Conservation (phyloP, 305 asterid genomes). For the Fraxinus platypoda region DNA sequence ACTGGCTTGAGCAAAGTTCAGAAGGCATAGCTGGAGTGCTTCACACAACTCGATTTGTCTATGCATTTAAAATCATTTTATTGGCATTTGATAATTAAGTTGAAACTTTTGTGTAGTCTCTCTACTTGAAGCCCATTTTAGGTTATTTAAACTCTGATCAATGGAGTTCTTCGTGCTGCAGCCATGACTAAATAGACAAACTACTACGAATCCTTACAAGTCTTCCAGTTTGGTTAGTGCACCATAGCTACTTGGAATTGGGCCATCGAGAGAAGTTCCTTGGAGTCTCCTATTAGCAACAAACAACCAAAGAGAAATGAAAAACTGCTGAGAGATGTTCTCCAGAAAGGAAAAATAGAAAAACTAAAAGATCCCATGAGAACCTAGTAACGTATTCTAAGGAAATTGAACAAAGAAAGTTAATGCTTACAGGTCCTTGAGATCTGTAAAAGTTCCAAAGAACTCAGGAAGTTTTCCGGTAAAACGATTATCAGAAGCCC, state of each 20-base stretch:
- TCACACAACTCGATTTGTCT: background rate
- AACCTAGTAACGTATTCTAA: background rate
- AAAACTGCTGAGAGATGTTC: background rate
- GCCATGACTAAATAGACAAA: background rate
- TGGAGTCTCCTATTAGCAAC: constrained; percentile 53
- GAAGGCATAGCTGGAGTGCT: background rate
- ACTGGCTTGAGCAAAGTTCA: background rate
- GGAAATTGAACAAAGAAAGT: constrained; percentile 8
- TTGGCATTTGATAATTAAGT: background rate
- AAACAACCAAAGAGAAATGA: background rate
- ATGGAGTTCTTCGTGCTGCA: background rate
- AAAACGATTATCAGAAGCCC: constrained; percentile 66
- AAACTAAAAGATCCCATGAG: background rate
- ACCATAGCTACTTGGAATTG: constrained; percentile 56
- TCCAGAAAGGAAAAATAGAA: background rate
- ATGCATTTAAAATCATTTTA: background rate
- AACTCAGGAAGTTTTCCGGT: constrained; percentile 62
- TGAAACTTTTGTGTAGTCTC: background rate
- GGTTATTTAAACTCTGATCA: background rate
- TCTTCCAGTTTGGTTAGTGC: constrained; percentile 54
- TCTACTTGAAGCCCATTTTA: background rate
- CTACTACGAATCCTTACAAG: constrained; percentile 40
- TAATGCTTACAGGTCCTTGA: constrained; percentile 47
- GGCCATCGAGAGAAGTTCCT: constrained; percentile 64
- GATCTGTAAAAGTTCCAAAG: constrained; percentile 41